Evolutionary conservation across 495 filamentous ascomycete genomes (phyloP).

Genomic region (Daldinia grandis): DNA sequence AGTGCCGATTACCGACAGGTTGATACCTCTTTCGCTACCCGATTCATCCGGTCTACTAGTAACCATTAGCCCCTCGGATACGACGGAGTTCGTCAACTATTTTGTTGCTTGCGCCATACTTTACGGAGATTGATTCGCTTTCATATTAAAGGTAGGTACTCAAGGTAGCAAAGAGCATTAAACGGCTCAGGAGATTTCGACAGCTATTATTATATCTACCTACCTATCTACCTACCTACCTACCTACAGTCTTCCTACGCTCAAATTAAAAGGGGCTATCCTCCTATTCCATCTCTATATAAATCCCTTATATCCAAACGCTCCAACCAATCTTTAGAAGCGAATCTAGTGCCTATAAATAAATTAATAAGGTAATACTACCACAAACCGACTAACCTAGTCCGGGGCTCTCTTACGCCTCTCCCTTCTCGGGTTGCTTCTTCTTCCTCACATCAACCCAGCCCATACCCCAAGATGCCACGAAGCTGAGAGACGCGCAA

Average conservation of each 20-base stretch:
- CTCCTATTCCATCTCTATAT: not conserved
- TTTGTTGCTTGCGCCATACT: not conserved
- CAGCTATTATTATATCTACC: not conserved
- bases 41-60: not conserved
- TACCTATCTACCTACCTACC: not conserved
- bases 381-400: not conserved
- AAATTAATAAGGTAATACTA: not conserved
- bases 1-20: not conserved
- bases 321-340: not conserved
- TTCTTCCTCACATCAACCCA: slow-evolving; percentile 63
- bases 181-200: not conserved
- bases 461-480: slow-evolving; percentile 59
- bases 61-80: not conserved
- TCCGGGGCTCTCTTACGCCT: slow-evolving; percentile 2
- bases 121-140: not conserved
- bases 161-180: not conserved
- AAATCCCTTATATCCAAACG: not conserved
- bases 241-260: not conserved
- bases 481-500: slow-evolving; percentile 38
- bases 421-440: slow-evolving; percentile 39
- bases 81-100: not conserved
- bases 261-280: not conserved
- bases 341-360: not conserved
- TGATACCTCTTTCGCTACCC: not conserved
- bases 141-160: too few species aligned